Evolutionary conservation across 2,329 filamentous ascomycete genomes (phyloP).

Genomic region (Thielaviopsis populi): DNA sequence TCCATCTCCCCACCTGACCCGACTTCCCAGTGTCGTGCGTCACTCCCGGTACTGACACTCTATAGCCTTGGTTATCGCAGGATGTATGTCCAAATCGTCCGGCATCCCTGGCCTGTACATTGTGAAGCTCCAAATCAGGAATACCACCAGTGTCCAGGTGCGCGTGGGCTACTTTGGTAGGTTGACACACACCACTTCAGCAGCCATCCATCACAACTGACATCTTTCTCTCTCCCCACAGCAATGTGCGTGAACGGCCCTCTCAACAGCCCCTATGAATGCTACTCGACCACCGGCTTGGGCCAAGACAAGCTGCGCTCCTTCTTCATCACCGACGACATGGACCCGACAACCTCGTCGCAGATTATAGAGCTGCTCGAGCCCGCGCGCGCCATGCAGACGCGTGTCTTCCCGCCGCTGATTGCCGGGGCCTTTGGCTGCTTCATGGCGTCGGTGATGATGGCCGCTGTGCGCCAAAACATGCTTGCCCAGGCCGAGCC

Average conservation of each 20-base stretch:
- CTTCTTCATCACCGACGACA: conserved; percentile 13
- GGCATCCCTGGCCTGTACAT: conserved; percentile 15
- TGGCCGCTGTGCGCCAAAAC: conserved; percentile 14
- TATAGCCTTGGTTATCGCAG: conserved; percentile 14
- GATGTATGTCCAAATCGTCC: conserved; percentile 17
- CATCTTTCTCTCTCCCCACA: not conserved
- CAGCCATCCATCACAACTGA: not conserved
- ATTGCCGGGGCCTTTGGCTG: conserved; percentile 13
- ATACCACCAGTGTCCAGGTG: conserved; percentile 10
- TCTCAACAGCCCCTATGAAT: conserved; percentile 10
- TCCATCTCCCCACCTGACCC: not conserved
- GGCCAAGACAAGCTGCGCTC: conserved; percentile 13
- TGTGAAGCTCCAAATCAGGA: conserved; percentile 12
- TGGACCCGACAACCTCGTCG: conserved; percentile 8
- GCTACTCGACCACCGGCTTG: conserved; percentile 13
- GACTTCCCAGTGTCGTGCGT: no score
- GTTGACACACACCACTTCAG: not conserved
- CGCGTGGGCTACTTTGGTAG: conserved; percentile 16
- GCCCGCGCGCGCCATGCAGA: conserved; percentile 16
- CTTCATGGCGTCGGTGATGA: conserved; percentile 14
- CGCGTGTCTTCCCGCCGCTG: conserved; percentile 15
- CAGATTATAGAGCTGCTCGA: conserved; percentile 9
- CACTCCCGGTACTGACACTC: not conserved
- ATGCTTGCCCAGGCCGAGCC: conserved; percentile 14
- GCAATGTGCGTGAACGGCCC: conserved; percentile 16